Percentiles rank a stretch among this genome's conserved stretches.
Evolutionary conservation across 306 rosid species (phyloP).

Genomic region (Corylus heterophylla): DNA sequence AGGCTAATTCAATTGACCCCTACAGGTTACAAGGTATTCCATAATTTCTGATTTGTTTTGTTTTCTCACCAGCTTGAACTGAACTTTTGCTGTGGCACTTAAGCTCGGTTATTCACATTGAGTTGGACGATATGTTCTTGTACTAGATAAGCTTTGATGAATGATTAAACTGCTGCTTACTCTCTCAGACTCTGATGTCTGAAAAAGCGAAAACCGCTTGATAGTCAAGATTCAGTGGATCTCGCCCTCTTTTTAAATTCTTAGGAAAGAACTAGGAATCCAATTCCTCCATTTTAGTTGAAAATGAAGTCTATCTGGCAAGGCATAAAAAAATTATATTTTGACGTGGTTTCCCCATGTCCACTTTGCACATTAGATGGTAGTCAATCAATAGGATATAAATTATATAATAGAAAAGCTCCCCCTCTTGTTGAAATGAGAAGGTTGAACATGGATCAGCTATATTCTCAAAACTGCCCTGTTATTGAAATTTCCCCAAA

Average conservation of each 20-base stretch:
- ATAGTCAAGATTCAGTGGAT: background rate
- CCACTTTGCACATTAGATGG: too few species aligned
- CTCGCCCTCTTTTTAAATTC: background rate
- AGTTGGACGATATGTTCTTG: background rate
- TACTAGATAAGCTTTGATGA: background rate
- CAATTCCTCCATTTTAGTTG: too few species aligned
- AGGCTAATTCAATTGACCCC: slow-evolving; percentile 86
- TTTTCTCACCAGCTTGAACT: slow-evolving; percentile 8
- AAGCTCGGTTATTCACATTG: slow-evolving; percentile 2
- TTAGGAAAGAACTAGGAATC: background rate
- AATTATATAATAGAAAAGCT: too few species aligned
- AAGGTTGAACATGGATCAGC: too few species aligned
- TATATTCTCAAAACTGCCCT: too few species aligned
- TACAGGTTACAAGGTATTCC: slow-evolving; percentile 66
- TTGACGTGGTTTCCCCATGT: too few species aligned
- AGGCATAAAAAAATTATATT: too few species aligned
- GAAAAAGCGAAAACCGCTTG: background rate
- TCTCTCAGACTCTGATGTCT: background rate
- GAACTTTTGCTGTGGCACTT: background rate
- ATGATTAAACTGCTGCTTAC: background rate
- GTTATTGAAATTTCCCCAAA: too few species aligned
- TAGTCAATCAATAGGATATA: too few species aligned
- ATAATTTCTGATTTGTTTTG: background rate
- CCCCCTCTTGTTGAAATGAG: too few species aligned
- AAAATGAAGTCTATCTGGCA: too few species aligned